phyloP scores from a whole-genome alignment of 495 filamentous ascomycete species.

The Tuber indicum region DNA sequence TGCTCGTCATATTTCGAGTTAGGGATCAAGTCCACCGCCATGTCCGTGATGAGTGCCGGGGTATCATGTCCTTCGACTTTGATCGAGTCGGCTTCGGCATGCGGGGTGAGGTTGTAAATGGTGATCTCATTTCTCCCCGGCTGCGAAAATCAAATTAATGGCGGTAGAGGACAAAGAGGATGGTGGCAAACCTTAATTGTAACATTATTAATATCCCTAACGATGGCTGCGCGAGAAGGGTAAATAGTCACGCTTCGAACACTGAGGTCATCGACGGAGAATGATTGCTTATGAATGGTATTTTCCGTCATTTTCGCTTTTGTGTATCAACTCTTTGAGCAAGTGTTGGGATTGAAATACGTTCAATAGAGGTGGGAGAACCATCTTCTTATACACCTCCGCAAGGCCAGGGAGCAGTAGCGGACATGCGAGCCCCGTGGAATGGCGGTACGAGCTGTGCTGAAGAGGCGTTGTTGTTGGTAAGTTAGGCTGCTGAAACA shows the following conservation, averaged over 20 bases:
- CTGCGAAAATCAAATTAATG: slow-evolving; percentile 38
- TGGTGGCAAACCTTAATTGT: slow-evolving; percentile 48
- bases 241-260: slow-evolving; percentile 60
- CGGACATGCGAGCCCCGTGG: neutral
- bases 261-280: slow-evolving; percentile 50
- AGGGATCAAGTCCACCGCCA: slow-evolving; percentile 57
- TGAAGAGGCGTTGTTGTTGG: neutral
- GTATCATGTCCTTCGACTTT: slow-evolving; percentile 61
- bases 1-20: slow-evolving; percentile 56
- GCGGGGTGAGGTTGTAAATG: slow-evolving; percentile 59
- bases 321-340: neutral
- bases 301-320: slow-evolving; percentile 20
- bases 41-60: slow-evolving; percentile 58
- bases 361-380: neutral
- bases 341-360: neutral
- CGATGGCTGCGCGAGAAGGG: slow-evolving; percentile 55
- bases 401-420: neutral
- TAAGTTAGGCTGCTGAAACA: neutral
- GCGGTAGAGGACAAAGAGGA: neutral
- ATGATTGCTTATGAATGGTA: slow-evolving; percentile 45
- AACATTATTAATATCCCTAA: slow-evolving; percentile 58
- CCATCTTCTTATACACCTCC: neutral
- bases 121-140: slow-evolving; percentile 59
- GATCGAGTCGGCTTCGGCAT: slow-evolving; percentile 59
- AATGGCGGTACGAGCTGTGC: neutral